These are phyloP conservation scores for Arthrinium phaeospermum DNA, from an alignment of 2,329 filamentous ascomycete species.

Conservation along the genomic window DNA sequence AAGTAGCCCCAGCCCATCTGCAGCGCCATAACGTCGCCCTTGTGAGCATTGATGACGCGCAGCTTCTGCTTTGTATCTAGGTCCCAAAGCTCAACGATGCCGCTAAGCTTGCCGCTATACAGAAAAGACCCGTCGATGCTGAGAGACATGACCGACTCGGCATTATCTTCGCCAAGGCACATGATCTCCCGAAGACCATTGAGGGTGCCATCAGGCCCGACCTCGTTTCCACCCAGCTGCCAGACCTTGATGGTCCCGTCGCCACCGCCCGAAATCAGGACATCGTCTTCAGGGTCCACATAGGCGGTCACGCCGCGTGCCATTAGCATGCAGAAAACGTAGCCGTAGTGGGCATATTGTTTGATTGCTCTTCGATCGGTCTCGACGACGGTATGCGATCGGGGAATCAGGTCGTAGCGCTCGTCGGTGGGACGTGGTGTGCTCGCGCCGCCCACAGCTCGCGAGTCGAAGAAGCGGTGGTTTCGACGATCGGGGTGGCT, in stretches of 20 bases:
- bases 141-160: slow-evolving; percentile 74
- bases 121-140: slow-evolving; percentile 89
- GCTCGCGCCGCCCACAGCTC: slow-evolving; percentile 79
- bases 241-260: slow-evolving; percentile 97
- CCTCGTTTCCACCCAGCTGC: slow-evolving; percentile 62
- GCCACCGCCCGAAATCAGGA: slow-evolving; percentile 88
- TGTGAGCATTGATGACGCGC: slow-evolving; percentile 81
- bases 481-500: slow-evolving; percentile 78
- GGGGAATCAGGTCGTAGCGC: slow-evolving; percentile 59
- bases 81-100: slow-evolving; percentile 95
- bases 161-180: slow-evolving; percentile 65
- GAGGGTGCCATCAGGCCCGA: slow-evolving; percentile 56
- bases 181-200: slow-evolving; percentile 74
- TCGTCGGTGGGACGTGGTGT: slow-evolving; percentile 75
- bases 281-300: slow-evolving; percentile 75
- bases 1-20: slow-evolving; percentile 85
- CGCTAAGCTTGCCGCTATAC: slow-evolving; percentile 87
- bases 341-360: slow-evolving; percentile 93
- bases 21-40: slow-evolving; percentile 83
- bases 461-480: slow-evolving; percentile 92
- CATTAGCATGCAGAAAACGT: slow-evolving; percentile 95
- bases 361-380: slow-evolving; percentile 81
- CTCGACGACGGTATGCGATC: slow-evolving; percentile 68
- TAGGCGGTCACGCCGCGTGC: slow-evolving; percentile 71
- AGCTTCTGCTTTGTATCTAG: slow-evolving; percentile 91